A percentile compares a stretch with the other conserved stretches of the same genome.
These are phyloP conservation scores for Aristolochia fimbriata DNA, from an alignment of 164 flowering plant species.

Conservation along the genomic window DNA sequence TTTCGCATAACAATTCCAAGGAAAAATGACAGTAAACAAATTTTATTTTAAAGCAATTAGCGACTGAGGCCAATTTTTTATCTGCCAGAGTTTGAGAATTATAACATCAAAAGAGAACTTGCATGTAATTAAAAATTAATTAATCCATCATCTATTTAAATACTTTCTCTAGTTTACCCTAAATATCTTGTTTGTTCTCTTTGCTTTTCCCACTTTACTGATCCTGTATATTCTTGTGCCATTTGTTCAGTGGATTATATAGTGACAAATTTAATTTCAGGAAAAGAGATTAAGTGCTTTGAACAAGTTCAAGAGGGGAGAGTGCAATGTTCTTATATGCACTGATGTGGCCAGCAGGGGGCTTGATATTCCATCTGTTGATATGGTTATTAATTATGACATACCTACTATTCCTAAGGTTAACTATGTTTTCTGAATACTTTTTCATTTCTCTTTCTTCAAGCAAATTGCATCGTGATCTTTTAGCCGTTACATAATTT, in stretches of 20 bases:
- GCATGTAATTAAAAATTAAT: too few relatives aligned
- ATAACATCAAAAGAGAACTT: too few relatives aligned
- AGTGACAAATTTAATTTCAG: constrained; percentile 25
- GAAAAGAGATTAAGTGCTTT: constrained; percentile 78
- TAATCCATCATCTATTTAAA: too few relatives aligned
- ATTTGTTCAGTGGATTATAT: not conserved
- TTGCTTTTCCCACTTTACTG: not conserved
- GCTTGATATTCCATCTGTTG: constrained; percentile 92
- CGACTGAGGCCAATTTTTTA: too few relatives aligned
- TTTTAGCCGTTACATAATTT: not conserved
- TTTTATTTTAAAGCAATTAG: too few relatives aligned
- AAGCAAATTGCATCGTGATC: not conserved
- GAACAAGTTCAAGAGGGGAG: constrained; percentile 87
- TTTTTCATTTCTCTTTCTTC: not conserved
- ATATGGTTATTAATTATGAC: constrained; percentile 89
- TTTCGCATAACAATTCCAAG: too few relatives aligned
- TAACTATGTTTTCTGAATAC: not conserved
- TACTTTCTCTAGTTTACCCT: not conserved
- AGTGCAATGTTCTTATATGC: constrained; percentile 75
- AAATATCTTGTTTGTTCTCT: not conserved
- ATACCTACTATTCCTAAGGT: constrained; percentile 88
- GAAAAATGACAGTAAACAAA: too few relatives aligned
- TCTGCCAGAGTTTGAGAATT: too few relatives aligned
- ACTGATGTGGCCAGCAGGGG: constrained; percentile 98
- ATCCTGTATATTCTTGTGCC: not conserved